phyloP scores from a whole-genome alignment of 192 early-diverging fungal species.

The Coemansia sp. region DNA sequence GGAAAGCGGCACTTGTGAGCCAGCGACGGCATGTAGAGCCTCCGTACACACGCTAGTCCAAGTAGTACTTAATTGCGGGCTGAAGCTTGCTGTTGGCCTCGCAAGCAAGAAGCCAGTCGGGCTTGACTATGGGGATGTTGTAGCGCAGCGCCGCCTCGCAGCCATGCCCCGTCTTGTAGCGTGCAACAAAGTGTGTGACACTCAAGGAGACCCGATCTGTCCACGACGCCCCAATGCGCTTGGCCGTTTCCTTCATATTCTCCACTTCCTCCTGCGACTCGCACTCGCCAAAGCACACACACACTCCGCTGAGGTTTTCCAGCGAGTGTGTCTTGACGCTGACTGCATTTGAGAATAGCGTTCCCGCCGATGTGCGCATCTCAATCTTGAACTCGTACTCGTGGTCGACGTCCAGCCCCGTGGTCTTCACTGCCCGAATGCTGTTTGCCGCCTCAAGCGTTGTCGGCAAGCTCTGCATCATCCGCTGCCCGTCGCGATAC shows the following conservation, averaged over 20 bases:
- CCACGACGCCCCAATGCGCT: constrained; percentile 83
- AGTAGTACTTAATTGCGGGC: constrained; percentile 50
- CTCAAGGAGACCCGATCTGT: constrained; percentile 78
- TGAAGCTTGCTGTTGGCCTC: constrained; percentile 87
- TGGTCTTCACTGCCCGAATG: constrained; percentile 61
- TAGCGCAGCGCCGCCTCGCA: constrained; percentile 82
- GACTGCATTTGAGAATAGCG: constrained; percentile 72
- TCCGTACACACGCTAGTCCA: constrained; percentile 20
- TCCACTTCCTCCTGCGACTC: constrained; percentile 69
- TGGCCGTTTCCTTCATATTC: constrained; percentile 68
- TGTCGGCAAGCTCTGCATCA: constrained; percentile 57
- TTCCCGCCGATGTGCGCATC: constrained; percentile 88
- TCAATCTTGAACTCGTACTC: constrained; percentile 88
- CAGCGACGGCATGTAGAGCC: no score
- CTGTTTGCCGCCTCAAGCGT: constrained; percentile 29
- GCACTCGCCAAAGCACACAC: constrained; percentile 91
- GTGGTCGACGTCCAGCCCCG: constrained; percentile 85
- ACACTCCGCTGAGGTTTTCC: constrained; percentile 96
- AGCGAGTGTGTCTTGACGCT: constrained; percentile 80
- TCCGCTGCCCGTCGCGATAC: constrained; percentile 81
- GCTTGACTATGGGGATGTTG: constrained; percentile 93
- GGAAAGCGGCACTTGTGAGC: no score
- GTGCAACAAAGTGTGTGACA: constrained; percentile 90
- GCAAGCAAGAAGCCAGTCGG: constrained; percentile 92
- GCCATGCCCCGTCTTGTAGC: constrained; percentile 75